Base-by-base conservation (phyloP, 2,329 filamentous ascomycete species). In the Alternaria ethzedia region DNA sequence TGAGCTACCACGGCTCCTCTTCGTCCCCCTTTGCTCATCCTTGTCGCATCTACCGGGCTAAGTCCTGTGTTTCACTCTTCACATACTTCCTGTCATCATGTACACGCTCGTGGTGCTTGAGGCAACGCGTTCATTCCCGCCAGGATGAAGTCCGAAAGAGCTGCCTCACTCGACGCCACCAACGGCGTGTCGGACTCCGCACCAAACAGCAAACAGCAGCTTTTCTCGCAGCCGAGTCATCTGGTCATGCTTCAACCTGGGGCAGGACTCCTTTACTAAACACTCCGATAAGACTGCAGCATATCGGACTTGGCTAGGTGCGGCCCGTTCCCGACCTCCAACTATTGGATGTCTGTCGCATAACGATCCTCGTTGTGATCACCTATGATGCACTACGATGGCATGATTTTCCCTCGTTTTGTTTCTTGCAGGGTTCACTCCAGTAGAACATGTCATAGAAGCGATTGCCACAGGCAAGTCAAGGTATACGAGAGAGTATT, bases 231-330 rank as follows among this genome's bases (percentile, higher is more conserved):
- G 20, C 25, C 23, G 46, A 50, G n/a, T 13, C 30, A 30, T 56
- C 17, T 49, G 12, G 8, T 25, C 30, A 49, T 47, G 15, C 59
- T 46, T 51, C 47, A 20, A 44, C 13, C 6, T 57, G 32, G 45
- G 45, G 13, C 28, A 15, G 20, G 8, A 25, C 32, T 32, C 25
- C 28, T 43, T 32, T 13, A 21, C 23, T 11, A 10, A 32, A 26
- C n/a, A n/a, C 21, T 45, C 36, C 50, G 26, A 21, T 47, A 60
- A 32, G 49, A 47, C 17, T 45, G 55, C 30, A 23, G 49, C 54
- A 47, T 15, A 62, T 54, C 68, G 64, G 66, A 67, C 65, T 68
- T 67, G 61, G 61, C 55, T 50, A 60, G 30, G 57, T 25, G 59
- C 59, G 56, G 55, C 54, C 46, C 45, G 50, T 63, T 46, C 61